phyloP scores from a whole-genome alignment of 106 monocot genomes.

The Platanthera zijinensis region DNA sequence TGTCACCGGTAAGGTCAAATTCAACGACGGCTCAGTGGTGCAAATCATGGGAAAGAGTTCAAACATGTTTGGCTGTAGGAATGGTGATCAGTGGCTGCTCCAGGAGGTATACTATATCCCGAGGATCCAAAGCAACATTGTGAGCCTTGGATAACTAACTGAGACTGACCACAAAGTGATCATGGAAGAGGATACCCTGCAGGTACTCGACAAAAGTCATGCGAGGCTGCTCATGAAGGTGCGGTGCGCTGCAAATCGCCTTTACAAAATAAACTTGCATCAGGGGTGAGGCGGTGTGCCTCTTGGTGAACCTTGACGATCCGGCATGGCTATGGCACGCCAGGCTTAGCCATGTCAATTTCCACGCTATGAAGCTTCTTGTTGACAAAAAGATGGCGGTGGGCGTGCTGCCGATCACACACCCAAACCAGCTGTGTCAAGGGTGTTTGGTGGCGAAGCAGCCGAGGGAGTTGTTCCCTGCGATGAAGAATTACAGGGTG shows the following conservation, averaged over 20 bases:
- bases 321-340: slow-evolving; percentile 5
- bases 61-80: neutral
- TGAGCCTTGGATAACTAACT: slow-evolving; percentile 1
- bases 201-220: neutral
- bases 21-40: slow-evolving; percentile 1
- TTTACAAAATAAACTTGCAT: slow-evolving; percentile 3
- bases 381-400: slow-evolving; percentile 4
- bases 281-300: neutral
- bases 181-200: neutral
- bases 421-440: no score
- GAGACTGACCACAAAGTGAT: neutral
- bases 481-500: no score
- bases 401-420: neutral
- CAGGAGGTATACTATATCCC: slow-evolving; percentile 9
- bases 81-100: neutral
- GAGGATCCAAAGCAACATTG: slow-evolving; percentile 3
- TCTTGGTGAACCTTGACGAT: neutral
- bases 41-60: slow-evolving; percentile 2
- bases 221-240: neutral
- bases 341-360: neutral
- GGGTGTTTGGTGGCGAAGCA: no score
- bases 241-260: no score
- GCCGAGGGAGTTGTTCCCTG: no score
- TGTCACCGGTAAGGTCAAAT: neutral
- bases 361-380: neutral